Evolutionary conservation across 192 early-diverging fungal species (phyloP), one percentile per base, ranked within the genome.

Genomic region (Paraglomus occultum): DNA sequence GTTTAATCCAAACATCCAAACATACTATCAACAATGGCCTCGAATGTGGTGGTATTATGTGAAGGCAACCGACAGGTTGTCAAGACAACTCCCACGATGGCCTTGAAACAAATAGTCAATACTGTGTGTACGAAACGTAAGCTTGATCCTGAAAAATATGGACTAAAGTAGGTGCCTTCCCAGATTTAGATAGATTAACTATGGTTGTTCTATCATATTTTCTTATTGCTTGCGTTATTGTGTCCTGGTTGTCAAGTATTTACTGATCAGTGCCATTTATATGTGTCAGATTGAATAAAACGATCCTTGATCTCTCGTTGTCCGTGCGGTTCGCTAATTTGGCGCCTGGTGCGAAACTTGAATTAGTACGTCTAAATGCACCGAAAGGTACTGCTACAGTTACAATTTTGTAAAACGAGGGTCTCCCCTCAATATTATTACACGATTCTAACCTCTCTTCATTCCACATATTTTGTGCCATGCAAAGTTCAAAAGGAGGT

Each of bases 251-350:
- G 75, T 45, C 60, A 8, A 2, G 8, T 47, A 4, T 64, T 20
- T 52, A 45, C 42, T 60, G 63, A 5, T 20, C 10, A 18, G 42
- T n/a, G 2, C 5, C 46, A 43, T 6, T 44, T 20, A 67, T 67
- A 38, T 14, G 8, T 20, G 8, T 20, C 42, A 80, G 78, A 68
- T 70, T 55, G 43, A 86, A 88, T 47, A 84, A 83, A 67, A 86
- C 82, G 49, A 69, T 73, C 15, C 80, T 95, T 39, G 88, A 92
- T 76, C 81, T 90, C 18, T 84, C 91, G 6, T 78, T 91, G 9
- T 81, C 88, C 1, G 80, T 94, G 15, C 87, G 92, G 43, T 90
- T 93, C 77, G 90, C 91, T 40, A 93, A 92, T 71, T 76, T 95
- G 42, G 88, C 92, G 4, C 77, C 88, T 3, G 90, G 90, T 12